Evolutionary conservation across 2,329 filamentous ascomycete species (phyloP).

Genomic region (Magnaporthiopsis incrustans): DNA sequence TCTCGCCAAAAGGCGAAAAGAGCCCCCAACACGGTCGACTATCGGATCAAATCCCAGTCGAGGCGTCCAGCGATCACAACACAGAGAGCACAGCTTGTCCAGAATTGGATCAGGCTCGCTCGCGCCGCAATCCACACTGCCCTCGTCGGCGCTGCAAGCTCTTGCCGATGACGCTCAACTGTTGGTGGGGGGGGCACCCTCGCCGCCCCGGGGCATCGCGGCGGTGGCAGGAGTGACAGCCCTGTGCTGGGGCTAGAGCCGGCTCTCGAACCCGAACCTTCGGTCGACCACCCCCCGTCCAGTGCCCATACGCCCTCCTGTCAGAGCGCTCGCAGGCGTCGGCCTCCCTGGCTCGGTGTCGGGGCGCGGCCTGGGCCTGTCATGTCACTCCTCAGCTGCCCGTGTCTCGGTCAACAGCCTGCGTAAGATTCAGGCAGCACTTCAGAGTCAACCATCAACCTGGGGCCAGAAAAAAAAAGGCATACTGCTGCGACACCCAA

Average conservation of each 20-base stretch:
- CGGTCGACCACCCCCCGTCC: not conserved
- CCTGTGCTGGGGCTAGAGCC: not conserved
- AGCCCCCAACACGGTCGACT: not conserved
- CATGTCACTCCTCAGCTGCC: not conserved
- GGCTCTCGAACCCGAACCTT: not conserved
- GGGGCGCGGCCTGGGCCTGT: too few species aligned
- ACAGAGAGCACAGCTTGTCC: too few species aligned
- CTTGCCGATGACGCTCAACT: not conserved
- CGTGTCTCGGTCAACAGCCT: not conserved
- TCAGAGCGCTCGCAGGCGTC: not conserved
- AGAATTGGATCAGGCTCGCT: not conserved
- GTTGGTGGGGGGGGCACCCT: not conserved
- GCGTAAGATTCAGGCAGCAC: not conserved
- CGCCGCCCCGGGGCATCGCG: too few species aligned
- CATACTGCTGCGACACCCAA: too few species aligned
- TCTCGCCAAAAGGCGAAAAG: not conserved
- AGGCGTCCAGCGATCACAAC: too few species aligned
- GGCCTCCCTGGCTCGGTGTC: not conserved
- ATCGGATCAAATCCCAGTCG: too few species aligned
- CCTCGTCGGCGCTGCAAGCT: not conserved
- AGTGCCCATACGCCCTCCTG: not conserved
- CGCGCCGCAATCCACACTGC: too few species aligned
- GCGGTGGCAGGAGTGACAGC: not conserved
- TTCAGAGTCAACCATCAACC: not conserved
- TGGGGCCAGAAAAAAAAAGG: too few species aligned